Evolutionary conservation across 768 basidiomycete species (phyloP), one percentile per base, ranked within the genome.

Genomic region (Rhodotorula babjevae): DNA sequence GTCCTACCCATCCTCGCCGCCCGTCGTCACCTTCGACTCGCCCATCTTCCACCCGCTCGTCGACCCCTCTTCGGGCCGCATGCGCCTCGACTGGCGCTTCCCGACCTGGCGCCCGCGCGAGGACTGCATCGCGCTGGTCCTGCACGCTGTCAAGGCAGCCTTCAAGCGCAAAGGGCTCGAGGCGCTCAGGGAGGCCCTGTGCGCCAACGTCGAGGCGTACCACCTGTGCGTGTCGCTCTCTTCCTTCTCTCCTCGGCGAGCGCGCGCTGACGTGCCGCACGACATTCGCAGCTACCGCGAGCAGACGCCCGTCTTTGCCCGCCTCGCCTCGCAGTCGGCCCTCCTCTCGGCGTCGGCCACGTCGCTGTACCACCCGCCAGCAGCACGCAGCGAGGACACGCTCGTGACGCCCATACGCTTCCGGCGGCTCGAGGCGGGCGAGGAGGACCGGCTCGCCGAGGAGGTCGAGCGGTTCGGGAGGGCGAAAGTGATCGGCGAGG

Each of bases 31-130:
- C 16, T 68, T 75, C 67, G 66, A 67, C 50, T 65, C 67, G 33
- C 63, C 63, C 2, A 14, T 61, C 53, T 73, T 76, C 63, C 75
- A 76, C 64, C 75, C 75, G 2, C 72, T 76, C 66, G 42, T 76
- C 44, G 75, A 76, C 57, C 75, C 75, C 31, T 29, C 42, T 15
- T 36, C 63, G 10, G 72, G 72, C 7, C 31, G 50, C 6, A 56
- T 76, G 58, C 16, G 64, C 1, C 59, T 73, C 50, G 65, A 59
- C 29, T 31, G 46, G 23, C 53, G 75, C 10, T 76, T 70, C 42
- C 68, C 72, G 3, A 27, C 29, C 3, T 76, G 75, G 75, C 33
- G 67, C 21, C 66, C 75, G 11, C 31, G 72, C 16, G 25, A 46
- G 52, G 75, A 76, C 44, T 73, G 61, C 31, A 21, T 76, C 36